phyloP scores from a whole-genome alignment of 345 rosid species.

The Ceriops zippeliana region DNA sequence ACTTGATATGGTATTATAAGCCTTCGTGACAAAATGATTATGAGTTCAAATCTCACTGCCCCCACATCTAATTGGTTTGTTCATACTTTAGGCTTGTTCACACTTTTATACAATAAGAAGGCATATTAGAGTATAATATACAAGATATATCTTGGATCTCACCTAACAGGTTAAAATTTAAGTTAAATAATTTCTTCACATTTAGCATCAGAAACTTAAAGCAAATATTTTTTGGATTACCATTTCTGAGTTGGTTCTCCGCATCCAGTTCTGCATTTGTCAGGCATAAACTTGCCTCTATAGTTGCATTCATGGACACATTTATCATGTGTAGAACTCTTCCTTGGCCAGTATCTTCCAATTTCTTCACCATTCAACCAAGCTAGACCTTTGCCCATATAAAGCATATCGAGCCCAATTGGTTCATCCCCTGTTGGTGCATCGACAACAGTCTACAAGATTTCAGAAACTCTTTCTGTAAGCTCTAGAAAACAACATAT shows the following conservation, averaged over 20 bases:
- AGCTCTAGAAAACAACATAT: neutral
- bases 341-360: slow-evolving; percentile 84
- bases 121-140: no score
- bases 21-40: no score
- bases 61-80: no score
- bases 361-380: slow-evolving; percentile 98
- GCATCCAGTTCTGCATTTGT: slow-evolving; percentile 82
- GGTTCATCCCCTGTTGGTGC: slow-evolving; percentile 84
- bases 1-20: no score
- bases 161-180: no score
- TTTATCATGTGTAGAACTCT: slow-evolving; percentile 38
- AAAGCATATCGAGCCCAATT: slow-evolving; percentile 76
- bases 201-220: neutral
- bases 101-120: no score
- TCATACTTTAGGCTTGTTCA: no score
- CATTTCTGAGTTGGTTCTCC: slow-evolving; percentile 94
- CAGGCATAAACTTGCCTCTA: slow-evolving; percentile 71
- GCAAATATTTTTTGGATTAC: slow-evolving; percentile 35
- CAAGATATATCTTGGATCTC: no score
- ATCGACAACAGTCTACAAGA: slow-evolving; percentile 60
- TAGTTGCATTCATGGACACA: slow-evolving; percentile 73
- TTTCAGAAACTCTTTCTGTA: neutral
- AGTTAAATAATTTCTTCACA: no score
- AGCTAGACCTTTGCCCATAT: slow-evolving; percentile 94
- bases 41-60: no score